Evolutionary conservation across 1,139 yeast species (phyloP), one percentile per base, ranked within the genome.

Genomic region (Magnusiomyces ingens): DNA sequence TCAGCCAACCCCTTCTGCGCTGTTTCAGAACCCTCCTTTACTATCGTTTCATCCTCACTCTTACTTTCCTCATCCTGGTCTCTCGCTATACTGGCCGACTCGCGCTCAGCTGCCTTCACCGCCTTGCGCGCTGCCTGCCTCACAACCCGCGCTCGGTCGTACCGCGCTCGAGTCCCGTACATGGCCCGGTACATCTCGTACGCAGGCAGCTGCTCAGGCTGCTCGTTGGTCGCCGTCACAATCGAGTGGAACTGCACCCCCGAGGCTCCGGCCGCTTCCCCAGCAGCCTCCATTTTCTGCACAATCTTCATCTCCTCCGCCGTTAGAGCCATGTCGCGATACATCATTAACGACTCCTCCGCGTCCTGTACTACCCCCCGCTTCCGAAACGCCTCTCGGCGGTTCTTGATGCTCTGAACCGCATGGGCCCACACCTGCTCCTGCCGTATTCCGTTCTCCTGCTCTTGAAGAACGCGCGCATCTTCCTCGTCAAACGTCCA

Each of bases 341-440:
- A n/a, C 18, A 37, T n/a, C 10, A n/a, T 12, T 11, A 37, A 37
- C 3, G 44, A 46, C 2, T 41, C 49, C 2, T 47, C 37, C 11
- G 55, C 52, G 15, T 53, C 50, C 18, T 47, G 38, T 29, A 22
- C 15, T 5, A 26, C 8, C 45, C 57, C 58, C 12, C 66, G 60
- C 53, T 59, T 57, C 37, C 52, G 51, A 62, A 63, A 59, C 45
- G 61, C 56, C 6, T 43, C 50, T n/a, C 62, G 60, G 21, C 58
- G 58, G 45, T 64, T 58, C 29, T 49, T 57, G 38, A 54, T 57
- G 11, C 58, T 45, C 52, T 62, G 67, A 21, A 52, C 53, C 12
- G 50, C 51, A 26, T 26, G 32, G 32, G 32, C 32, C 32, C 32
- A 26, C 8, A 26, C 32, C 32, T 26, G 32, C 32, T 26, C 32